Conservation (phyloP, 768 basidiomycete genomes). For the Tricholoma terreum region DNA sequence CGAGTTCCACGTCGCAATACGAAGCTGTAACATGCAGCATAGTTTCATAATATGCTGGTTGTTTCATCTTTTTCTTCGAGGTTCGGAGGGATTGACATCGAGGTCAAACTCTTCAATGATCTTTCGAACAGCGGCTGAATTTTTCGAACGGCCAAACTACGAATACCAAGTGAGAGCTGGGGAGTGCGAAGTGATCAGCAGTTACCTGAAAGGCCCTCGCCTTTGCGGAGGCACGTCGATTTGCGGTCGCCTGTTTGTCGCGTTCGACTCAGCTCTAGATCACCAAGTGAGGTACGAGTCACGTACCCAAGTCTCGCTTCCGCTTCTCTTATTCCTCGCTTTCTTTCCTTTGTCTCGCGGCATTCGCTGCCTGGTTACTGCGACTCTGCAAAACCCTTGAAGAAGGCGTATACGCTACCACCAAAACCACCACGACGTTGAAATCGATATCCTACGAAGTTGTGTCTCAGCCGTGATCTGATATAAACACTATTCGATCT, state of each 20-base stretch:
- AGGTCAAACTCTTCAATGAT: slow-evolving; percentile 27
- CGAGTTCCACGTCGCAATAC: slow-evolving; percentile 27
- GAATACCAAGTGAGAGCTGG: neutral
- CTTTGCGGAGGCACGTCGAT: too few relatives aligned
- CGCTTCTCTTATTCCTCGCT: slow-evolving; percentile 32
- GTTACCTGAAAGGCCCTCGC: too few relatives aligned
- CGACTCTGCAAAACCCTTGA: slow-evolving; percentile 14
- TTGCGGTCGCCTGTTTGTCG: too few relatives aligned
- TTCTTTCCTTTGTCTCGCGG: slow-evolving; percentile 23
- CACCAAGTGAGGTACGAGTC: neutral
- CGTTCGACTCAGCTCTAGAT: too few relatives aligned
- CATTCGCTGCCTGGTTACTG: slow-evolving; percentile 17
- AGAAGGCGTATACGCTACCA: neutral
- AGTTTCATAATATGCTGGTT: slow-evolving; percentile 23
- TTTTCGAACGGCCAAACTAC: slow-evolving; percentile 24
- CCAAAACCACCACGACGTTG: too few relatives aligned
- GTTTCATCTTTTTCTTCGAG: slow-evolving; percentile 21
- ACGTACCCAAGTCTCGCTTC: slow-evolving; percentile 31
- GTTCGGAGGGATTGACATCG: slow-evolving; percentile 31
- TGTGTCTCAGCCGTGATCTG: too few relatives aligned
- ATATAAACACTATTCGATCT: too few relatives aligned
- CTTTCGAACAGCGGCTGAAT: slow-evolving; percentile 23
- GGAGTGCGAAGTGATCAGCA: too few relatives aligned
- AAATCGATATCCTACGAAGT: too few relatives aligned
- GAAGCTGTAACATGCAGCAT: slow-evolving; percentile 36